Evolutionary conservation across 768 basidiomycete genomes (phyloP).

Genomic region (Boletus sp.): DNA sequence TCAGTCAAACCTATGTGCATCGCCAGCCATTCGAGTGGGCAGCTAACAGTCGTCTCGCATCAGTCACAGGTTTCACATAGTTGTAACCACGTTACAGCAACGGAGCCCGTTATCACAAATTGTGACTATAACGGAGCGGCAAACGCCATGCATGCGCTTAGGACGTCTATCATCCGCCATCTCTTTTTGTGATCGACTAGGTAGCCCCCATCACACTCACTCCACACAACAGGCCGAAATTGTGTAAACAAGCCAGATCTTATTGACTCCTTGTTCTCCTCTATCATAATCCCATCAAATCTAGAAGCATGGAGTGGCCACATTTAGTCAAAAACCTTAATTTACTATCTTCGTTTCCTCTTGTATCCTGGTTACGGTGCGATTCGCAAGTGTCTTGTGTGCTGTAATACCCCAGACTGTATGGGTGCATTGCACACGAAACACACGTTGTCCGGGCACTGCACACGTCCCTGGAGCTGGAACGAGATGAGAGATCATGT

Average conservation of each 20-base stretch:
- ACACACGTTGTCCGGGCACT: constrained; percentile 17
- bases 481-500: not conserved
- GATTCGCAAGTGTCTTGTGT: constrained; percentile 10
- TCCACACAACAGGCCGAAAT: not conserved
- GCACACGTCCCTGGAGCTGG: not conserved
- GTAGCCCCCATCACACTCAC: not conserved
- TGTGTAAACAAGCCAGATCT: constrained; percentile 18
- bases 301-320: constrained; percentile 21
- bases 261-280: constrained; percentile 12
- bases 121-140: not conserved
- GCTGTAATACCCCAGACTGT: constrained; percentile 17
- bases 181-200: not conserved
- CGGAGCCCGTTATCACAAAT: not conserved
- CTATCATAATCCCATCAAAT: constrained; percentile 19
- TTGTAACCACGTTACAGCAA: not conserved
- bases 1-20: not conserved
- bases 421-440: constrained; percentile 10
- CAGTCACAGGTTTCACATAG: not conserved
- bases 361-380: constrained; percentile 20
- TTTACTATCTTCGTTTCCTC: constrained; percentile 19
- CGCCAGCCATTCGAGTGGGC: not conserved
- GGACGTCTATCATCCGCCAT: not conserved
- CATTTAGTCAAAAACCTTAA: constrained; percentile 31
- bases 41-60: not conserved
- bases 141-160: not conserved